Conservation (phyloP, 129 eudicot genomes). For the Artemisia annua region DNA sequence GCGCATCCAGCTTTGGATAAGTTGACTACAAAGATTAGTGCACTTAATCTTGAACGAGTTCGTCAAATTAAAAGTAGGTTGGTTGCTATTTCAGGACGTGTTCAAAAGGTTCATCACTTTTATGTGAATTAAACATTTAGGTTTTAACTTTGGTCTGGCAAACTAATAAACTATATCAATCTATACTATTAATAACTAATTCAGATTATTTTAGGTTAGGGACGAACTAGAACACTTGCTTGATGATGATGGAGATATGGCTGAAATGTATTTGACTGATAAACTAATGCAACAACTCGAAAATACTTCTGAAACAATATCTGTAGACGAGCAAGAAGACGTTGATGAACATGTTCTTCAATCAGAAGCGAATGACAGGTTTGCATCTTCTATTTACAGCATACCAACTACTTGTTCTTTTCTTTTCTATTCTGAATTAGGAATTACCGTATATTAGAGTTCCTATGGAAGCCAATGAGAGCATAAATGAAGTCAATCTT, state of each 20-base stretch:
- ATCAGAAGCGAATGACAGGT: conserved; percentile 54
- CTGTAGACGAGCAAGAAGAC: conserved; percentile 51
- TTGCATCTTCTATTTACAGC: background rate
- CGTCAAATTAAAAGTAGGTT: conserved; percentile 88
- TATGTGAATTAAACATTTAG: conserved; percentile 3
- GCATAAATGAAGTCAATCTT: conserved; percentile 33
- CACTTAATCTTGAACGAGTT: conserved; percentile 88
- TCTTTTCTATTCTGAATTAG: background rate
- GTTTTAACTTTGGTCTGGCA: background rate
- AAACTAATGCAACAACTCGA: conserved; percentile 60
- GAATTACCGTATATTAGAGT: conserved; percentile 46
- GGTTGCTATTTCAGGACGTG: conserved; percentile 93
- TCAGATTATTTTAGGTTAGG: conserved; percentile 49
- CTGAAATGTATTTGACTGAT: conserved; percentile 97
- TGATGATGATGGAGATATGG: conserved; percentile 97
- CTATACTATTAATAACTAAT: background rate
- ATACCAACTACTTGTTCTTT: background rate
- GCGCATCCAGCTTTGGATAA: conserved; percentile 99
- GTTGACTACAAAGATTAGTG: conserved; percentile 86
- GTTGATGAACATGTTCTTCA: conserved; percentile 48
- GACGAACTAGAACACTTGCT: conserved; percentile 88
- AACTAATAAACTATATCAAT: conserved; percentile 6
- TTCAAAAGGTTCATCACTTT: conserved; percentile 61
- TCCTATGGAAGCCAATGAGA: conserved; percentile 46
- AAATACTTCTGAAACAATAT: conserved; percentile 45